Evolutionary conservation across 352 stramenopile species (phyloP), one percentile per base, ranked within the genome.

Genomic region (Thalassiosira mediterranea): DNA sequence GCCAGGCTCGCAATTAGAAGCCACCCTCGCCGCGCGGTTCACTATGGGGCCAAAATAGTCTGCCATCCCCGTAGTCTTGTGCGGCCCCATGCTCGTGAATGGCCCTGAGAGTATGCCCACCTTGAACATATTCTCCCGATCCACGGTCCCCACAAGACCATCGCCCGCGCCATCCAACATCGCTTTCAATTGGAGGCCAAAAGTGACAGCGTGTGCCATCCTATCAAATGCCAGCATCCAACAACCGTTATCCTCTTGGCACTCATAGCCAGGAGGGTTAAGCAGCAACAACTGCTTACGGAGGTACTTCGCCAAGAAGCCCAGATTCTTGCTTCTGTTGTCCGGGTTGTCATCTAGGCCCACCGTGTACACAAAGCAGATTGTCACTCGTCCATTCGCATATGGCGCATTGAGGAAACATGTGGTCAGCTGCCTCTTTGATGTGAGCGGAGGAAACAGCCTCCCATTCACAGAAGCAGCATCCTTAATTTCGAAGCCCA

Each of bases 11-110:
- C 44, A 73, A 52, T 79, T 79, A 5, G 42, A 63, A 38, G 69
- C 54, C 26, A 80, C 57, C 48, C 62, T 17, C 58, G 62, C 71
- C 47, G 71, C 44, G 25, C 71, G 28, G 54, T 80, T 80, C 0
- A 80, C 71, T 66, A 80, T 72, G 21, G 54, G 62, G 29, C 71
- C 71, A 49, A 80, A 80, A 51, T 80, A 80, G 40, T 80, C 71
- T n/a, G 61, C 71, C 62, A 68, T 73, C 25, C 71, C 71, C 40
- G 71, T 80, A 11, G 54, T 80, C 28, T 58, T 69, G 46, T 80
- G 71, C 25, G 71, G 71, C 0, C 71, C 71, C 71, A 80, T 80
- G 28, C 15, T 65, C 3, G 63, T 71, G 44, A 75, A 80, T 4
- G 47, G 46, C 38, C 57, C 71, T 17, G 62, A 64, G n/a, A 71